Evolutionary conservation across 805 yeast species (phyloP).

Genomic region (Ogataea allantospora): DNA sequence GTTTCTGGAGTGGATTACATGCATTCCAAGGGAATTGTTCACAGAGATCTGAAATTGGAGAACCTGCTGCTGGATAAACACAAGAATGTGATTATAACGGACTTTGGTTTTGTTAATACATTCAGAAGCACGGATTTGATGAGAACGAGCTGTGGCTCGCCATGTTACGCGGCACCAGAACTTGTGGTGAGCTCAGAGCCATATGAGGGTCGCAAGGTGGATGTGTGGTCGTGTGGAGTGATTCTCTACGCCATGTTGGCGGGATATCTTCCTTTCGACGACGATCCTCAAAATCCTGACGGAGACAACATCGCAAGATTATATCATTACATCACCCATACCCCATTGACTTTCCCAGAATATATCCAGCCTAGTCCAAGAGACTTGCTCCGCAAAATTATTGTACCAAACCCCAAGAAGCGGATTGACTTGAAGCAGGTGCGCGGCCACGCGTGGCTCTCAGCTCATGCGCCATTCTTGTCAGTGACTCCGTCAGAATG

Average conservation of each 20-base stretch:
- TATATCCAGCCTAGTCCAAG: constrained; percentile 87
- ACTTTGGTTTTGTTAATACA: constrained; percentile 93
- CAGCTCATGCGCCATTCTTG: constrained; percentile 78
- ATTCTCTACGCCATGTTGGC: constrained; percentile 95
- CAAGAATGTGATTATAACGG: constrained; percentile 82
- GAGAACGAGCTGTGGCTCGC: constrained; percentile 96
- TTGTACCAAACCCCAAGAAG: constrained; percentile 79
- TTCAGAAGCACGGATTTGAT: constrained; percentile 72
- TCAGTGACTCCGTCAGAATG: constrained; percentile 87
- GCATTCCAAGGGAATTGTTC: constrained; percentile 78
- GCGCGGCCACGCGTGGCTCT: constrained; percentile 82
- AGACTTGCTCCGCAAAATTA: constrained; percentile 79
- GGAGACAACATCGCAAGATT: constrained; percentile 90
- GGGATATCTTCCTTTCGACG: constrained; percentile 96
- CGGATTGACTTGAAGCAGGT: constrained; percentile 70
- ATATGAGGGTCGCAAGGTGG: constrained; percentile 90
- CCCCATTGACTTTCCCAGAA: constrained; percentile 94
- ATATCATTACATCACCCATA: constrained; percentile 86
- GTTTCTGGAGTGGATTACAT: constrained; percentile 91
- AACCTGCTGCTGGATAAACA: constrained; percentile 78
- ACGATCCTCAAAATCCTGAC: constrained; percentile 94
- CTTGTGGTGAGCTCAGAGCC: constrained; percentile 83
- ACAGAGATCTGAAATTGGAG: constrained; percentile 74
- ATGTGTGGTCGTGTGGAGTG: constrained; percentile 96
- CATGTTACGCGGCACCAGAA: constrained; percentile 99